Evolutionary conservation across 257 asterid species (phyloP).

Genomic region (Plantago major): DNA sequence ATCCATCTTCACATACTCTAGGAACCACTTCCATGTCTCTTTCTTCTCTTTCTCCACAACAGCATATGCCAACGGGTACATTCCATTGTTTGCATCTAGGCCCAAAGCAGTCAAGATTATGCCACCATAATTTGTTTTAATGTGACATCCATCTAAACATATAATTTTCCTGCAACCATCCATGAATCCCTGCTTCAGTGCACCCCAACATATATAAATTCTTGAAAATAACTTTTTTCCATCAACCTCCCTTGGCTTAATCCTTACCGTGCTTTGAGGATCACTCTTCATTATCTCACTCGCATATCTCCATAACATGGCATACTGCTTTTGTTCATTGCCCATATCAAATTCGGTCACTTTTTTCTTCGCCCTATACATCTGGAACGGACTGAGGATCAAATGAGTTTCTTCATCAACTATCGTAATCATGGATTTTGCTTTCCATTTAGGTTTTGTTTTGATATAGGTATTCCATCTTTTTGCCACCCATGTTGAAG

Average conservation of each 20-base stretch:
- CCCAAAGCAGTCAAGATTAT: not conserved
- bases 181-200: not conserved
- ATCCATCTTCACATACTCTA: not conserved
- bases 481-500: not conserved
- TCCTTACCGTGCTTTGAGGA: not conserved
- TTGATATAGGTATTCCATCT: not conserved
- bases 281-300: not conserved
- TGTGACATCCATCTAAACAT: not conserved
- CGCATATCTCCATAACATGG: not conserved
- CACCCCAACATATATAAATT: slow-evolving; percentile 4
- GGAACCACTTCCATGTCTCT: slow-evolving; percentile 2
- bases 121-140: not conserved
- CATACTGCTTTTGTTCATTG: not conserved
- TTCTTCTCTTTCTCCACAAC: slow-evolving; percentile 5
- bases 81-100: not conserved
- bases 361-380: not conserved
- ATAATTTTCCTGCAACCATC: not conserved
- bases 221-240: not conserved
- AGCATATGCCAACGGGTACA: slow-evolving; percentile 10
- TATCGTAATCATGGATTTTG: not conserved
- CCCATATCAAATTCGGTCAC: not conserved
- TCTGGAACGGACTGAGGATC: not conserved
- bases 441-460: not conserved
- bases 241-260: not conserved
- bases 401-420: not conserved